These are phyloP conservation scores for Aspergillus sp. DNA, from an alignment of 2,329 filamentous ascomycete species.

Conservation along the genomic window DNA sequence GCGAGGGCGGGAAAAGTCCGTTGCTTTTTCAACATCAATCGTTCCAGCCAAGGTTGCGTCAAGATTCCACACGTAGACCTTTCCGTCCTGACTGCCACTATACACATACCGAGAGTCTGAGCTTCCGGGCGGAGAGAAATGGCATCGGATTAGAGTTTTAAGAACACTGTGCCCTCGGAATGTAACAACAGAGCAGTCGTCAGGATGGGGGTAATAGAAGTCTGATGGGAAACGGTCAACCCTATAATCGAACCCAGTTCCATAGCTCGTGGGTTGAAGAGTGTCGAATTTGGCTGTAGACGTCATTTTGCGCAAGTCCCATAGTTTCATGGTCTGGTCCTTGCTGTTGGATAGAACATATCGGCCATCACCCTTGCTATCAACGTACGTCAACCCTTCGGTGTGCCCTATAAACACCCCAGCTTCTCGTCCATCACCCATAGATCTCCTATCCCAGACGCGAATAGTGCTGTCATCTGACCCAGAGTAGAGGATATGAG, in stretches of 20 bases:
- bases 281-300: slow-evolving; percentile 60
- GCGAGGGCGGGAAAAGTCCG: slow-evolving; percentile 60
- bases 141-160: slow-evolving; percentile 87
- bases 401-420: slow-evolving; percentile 66
- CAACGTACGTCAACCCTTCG: slow-evolving; percentile 65
- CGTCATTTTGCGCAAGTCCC: slow-evolving; percentile 91
- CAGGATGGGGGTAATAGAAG: slow-evolving; percentile 64
- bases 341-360: slow-evolving; percentile 95
- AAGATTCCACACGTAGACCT: slow-evolving; percentile 89
- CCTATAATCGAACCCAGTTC: slow-evolving; percentile 64
- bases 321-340: slow-evolving; percentile 95
- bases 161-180: slow-evolving; percentile 88
- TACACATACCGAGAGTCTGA: slow-evolving; percentile 93
- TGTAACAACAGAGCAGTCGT: slow-evolving; percentile 90
- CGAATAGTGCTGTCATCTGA: slow-evolving; percentile 93
- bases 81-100: slow-evolving; percentile 84
- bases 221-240: slow-evolving; percentile 56
- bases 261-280: slow-evolving; percentile 54
- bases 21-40: slow-evolving; percentile 75
- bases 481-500: slow-evolving; percentile 93
- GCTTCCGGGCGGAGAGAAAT: slow-evolving; percentile 85
- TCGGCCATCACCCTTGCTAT: slow-evolving; percentile 81
- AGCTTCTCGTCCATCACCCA: slow-evolving; percentile 62
- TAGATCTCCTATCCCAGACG: slow-evolving; percentile 85
- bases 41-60: slow-evolving; percentile 78